These are phyloP conservation scores for Mortierella sp. DNA, from an alignment of 371 early-diverging fungal genomes.

Conservation along the genomic window DNA sequence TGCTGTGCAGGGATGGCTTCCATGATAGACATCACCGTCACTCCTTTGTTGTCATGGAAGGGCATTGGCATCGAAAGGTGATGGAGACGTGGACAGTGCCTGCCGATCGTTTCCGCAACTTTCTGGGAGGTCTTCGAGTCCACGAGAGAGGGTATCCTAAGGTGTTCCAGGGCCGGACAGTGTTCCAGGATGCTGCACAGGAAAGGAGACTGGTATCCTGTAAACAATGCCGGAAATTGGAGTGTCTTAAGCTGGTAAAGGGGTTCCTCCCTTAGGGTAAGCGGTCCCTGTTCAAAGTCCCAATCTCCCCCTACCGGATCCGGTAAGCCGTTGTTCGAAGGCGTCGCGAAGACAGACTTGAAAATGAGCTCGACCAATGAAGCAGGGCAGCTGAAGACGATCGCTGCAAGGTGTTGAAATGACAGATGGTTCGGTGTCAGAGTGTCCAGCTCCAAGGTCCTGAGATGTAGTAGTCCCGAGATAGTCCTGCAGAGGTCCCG, in stretches of 20 bases:
- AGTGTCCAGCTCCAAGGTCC: not conserved
- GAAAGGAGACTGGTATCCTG: not conserved
- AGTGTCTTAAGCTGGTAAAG: not conserved
- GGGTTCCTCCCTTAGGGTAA: not conserved
- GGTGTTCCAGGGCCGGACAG: not conserved
- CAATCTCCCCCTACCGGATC: not conserved
- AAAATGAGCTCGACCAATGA: not conserved
- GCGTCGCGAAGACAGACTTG: not conserved
- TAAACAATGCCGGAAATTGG: not conserved
- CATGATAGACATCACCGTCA: not conserved
- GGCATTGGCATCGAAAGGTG: not conserved
- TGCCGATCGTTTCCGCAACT: not conserved
- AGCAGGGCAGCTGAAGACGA: not conserved
- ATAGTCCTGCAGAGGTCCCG: not conserved
- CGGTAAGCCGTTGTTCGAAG: not conserved
- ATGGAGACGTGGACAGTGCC: not conserved
- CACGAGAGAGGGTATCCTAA: not conserved
- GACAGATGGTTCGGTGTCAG: not conserved
- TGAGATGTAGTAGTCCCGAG: not conserved
- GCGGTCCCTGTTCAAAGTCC: not conserved
- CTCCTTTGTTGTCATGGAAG: not conserved
- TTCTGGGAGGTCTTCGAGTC: not conserved
- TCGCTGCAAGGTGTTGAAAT: not conserved
- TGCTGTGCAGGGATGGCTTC: not conserved
- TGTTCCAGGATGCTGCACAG: conserved; percentile 4